Conservation (phyloP, 1,284 basidiomycete genomes). For the Rhodotorula sp. region DNA sequence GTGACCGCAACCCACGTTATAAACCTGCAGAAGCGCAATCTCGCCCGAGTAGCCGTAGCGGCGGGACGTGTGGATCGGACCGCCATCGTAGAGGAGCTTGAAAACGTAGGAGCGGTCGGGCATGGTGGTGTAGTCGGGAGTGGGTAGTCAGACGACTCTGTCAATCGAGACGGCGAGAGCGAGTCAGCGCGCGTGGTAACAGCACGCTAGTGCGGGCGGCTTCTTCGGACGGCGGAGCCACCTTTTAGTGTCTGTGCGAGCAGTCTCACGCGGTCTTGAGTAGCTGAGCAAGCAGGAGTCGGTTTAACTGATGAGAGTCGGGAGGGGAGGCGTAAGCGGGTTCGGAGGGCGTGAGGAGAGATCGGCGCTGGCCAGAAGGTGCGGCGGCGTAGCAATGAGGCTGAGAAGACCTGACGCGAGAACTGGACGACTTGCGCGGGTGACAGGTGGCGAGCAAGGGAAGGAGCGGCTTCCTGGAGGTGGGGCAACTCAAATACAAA, state of each 20-base stretch:
- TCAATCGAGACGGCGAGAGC: neutral
- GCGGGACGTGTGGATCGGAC: slow-evolving; percentile 3
- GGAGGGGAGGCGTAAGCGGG: no score
- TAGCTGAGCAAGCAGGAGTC: no score
- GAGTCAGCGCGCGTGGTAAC: neutral
- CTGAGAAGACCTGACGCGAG: no score
- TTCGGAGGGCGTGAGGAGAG: no score
- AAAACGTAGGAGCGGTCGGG: slow-evolving; percentile 20
- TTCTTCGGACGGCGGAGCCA: no score
- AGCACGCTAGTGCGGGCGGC: no score
- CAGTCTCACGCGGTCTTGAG: no score
- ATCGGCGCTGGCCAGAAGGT: no score
- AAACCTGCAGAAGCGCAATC: slow-evolving; percentile 21
- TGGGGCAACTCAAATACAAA: no score
- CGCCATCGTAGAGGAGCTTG: slow-evolving; percentile 26
- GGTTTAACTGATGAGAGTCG: no score
- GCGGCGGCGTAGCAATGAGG: no score
- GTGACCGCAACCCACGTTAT: slow-evolving; percentile 10
- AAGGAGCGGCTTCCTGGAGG: neutral
- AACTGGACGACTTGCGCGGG: neutral
- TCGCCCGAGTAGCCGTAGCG: slow-evolving; percentile 34
- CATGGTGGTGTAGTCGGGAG: neutral
- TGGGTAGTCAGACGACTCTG: neutral
- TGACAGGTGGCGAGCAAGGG: neutral
- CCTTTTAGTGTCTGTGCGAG: no score